Base-by-base conservation (phyloP, 768 basidiomycete species). In the Trametes maxima region DNA sequence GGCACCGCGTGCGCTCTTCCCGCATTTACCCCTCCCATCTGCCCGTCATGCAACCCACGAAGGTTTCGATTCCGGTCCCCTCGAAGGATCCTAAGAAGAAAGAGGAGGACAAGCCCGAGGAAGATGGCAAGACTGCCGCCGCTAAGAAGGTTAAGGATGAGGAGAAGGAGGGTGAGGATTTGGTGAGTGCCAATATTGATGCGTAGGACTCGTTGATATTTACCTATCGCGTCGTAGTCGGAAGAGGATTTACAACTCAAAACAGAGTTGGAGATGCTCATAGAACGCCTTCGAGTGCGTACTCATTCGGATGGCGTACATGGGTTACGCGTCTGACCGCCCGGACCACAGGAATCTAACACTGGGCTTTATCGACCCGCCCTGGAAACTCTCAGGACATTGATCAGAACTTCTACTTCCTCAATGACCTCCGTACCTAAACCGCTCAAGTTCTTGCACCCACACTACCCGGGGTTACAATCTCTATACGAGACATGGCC, bases 361-460 rank as follows among this genome's bases (percentile, higher is more conserved):
- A 89, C 86, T 0, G 80, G 84, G 35, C 81, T 98, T 35, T 94
- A 98, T 73, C 81, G 87, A 17, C 89, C 95, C 22, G 94, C 96
- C 25, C 82, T 99, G 14, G 96, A 99, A 78, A 94, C 94, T 3
- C 82, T 99, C 11, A 85, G 96, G 49, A 94, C 91, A 7, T 80
- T 98, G 44, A 98, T 98, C 70, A 83, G 94, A 70, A 98, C 96
- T 6, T 95, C 95, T 12, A 99, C 97, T 3, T 95, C 93, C 16
- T 97, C 95, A 6, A 98, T 99, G 96, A 99, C 97, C 12, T 95
- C 94, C 22, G 96, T 99, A 11, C 97, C 97, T 1, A 98, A 99
- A 79, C 97, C 97, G 28, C 83, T 99, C 59, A 99, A 99, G 78
- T 99, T 99, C 77, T 83, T 99, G 33, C 89, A 95, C 57, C 95